Percentiles rank a stretch among this genome's conserved stretches.
These are phyloP conservation scores for Cystobasidium ongulense DNA, from an alignment of 768 basidiomycete species.

Conservation along the genomic window DNA sequence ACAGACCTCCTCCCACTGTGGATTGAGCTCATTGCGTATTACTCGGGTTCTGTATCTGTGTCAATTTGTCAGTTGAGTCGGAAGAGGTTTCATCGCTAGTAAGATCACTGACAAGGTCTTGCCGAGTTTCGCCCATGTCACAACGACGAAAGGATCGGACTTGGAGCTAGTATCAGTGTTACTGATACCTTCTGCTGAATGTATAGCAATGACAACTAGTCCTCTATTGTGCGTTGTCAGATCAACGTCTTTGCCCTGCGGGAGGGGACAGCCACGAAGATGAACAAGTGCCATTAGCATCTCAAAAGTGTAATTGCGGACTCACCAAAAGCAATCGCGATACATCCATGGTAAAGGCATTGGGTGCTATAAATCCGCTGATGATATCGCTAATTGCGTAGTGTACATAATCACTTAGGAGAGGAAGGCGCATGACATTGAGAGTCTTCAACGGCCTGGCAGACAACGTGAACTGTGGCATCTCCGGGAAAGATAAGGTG, in stretches of 20 bases:
- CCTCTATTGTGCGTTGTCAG: conserved; percentile 28
- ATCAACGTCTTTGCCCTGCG: conserved; percentile 33
- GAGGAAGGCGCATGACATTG: conserved; percentile 30
- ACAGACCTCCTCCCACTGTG: conserved; percentile 34
- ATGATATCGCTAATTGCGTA: conserved; percentile 8
- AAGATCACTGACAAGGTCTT: conserved; percentile 8
- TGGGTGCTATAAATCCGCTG: conserved; percentile 25
- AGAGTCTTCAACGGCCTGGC: neutral
- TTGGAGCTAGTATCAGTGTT: neutral
- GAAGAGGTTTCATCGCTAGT: neutral
- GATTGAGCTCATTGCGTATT: conserved; percentile 28
- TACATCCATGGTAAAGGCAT: conserved; percentile 32
- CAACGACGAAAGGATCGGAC: conserved; percentile 31
- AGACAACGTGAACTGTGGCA: conserved; percentile 6
- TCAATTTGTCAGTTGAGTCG: neutral
- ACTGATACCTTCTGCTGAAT: conserved; percentile 15
- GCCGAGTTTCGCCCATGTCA: conserved; percentile 25
- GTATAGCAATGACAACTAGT: conserved; percentile 28
- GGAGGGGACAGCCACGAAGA: neutral
- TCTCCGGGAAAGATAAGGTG: neutral
- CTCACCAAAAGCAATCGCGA: conserved; percentile 13
- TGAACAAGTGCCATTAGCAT: neutral
- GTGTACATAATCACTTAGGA: conserved; percentile 22
- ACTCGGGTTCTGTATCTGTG: conserved; percentile 24
- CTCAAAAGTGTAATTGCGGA: neutral